Percentiles rank a stretch among this genome's conserved stretches.
phyloP scores from a whole-genome alignment of 129 eudicot genomes.

The Pulicaria dysenterica region DNA sequence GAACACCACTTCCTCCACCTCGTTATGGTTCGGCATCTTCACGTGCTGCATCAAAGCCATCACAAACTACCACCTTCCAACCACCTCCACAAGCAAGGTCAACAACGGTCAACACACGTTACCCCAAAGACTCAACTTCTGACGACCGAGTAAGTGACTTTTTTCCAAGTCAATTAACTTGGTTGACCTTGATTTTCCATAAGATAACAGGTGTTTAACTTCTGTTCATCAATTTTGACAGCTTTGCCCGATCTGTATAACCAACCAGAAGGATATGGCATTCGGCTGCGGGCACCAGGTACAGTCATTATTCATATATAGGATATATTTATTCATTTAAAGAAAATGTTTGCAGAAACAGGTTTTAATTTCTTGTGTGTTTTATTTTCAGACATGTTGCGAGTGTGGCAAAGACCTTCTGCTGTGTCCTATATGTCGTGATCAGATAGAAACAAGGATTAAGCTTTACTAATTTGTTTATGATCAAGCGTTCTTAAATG shows the following conservation, averaged over 20 bases:
- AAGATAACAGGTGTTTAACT: not conserved
- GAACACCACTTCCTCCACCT: slow-evolving; percentile 85
- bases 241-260: slow-evolving; percentile 85
- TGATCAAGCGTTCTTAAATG: too few species aligned
- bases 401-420: slow-evolving; percentile 77
- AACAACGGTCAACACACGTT: slow-evolving; percentile 26
- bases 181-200: not conserved
- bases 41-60: slow-evolving; percentile 49
- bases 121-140: slow-evolving; percentile 42
- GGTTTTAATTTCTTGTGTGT: not conserved
- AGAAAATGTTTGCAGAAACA: not conserved
- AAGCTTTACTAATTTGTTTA: slow-evolving; percentile 60
- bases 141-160: slow-evolving; percentile 55
- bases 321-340: not conserved
- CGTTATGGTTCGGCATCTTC: slow-evolving; percentile 52
- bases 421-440: slow-evolving; percentile 81
- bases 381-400: slow-evolving; percentile 70
- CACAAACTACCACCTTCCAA: slow-evolving; percentile 38
- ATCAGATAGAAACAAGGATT: slow-evolving; percentile 66
- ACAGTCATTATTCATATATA: not conserved
- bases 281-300: slow-evolving; percentile 99
- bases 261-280: slow-evolving; percentile 76
- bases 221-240: slow-evolving; percentile 25
- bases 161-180: not conserved
- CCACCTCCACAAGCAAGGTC: slow-evolving; percentile 49